phyloP scores from a whole-genome alignment of 352 stramenopile species.

The Elongisporangium anandrum region DNA sequence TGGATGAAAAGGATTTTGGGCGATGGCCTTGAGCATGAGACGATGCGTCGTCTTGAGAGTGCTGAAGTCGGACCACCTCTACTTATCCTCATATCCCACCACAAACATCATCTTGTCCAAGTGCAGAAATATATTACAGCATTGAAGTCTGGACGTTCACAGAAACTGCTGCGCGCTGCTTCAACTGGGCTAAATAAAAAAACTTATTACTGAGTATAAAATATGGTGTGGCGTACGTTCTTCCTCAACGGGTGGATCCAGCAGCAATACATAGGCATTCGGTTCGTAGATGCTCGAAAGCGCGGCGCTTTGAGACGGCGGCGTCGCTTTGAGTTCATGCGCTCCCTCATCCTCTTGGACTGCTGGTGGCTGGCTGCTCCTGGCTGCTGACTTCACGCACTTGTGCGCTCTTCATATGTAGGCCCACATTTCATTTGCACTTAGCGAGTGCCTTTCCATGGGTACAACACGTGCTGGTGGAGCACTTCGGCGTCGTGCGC shows the following conservation, averaged over 20 bases:
- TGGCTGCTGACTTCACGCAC: background rate
- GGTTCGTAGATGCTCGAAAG: too few relatives aligned
- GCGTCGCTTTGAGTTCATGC: background rate
- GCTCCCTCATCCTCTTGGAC: constrained; percentile 1
- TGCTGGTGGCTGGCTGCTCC: background rate
- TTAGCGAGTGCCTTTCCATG: constrained; percentile 72
- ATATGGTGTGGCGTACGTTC: background rate
- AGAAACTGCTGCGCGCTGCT: background rate
- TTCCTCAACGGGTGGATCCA: background rate
- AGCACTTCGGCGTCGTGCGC: constrained; percentile 37
- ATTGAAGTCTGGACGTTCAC: background rate
- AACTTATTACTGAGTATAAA: background rate
- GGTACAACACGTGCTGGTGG: constrained; percentile 58
- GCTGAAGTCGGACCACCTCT: too few relatives aligned
- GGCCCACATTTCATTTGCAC: background rate
- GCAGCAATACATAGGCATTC: background rate
- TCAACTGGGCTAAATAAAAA: background rate
- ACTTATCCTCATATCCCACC: too few relatives aligned
- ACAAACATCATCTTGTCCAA: background rate
- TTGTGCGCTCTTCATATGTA: background rate
- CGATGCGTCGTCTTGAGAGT: background rate
- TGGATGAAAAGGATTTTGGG: background rate
- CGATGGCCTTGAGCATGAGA: background rate
- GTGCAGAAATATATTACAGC: background rate
- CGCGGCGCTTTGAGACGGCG: background rate